phyloP scores from a whole-genome alignment of 768 basidiomycete species.

The Gautieria morchelliformis region DNA sequence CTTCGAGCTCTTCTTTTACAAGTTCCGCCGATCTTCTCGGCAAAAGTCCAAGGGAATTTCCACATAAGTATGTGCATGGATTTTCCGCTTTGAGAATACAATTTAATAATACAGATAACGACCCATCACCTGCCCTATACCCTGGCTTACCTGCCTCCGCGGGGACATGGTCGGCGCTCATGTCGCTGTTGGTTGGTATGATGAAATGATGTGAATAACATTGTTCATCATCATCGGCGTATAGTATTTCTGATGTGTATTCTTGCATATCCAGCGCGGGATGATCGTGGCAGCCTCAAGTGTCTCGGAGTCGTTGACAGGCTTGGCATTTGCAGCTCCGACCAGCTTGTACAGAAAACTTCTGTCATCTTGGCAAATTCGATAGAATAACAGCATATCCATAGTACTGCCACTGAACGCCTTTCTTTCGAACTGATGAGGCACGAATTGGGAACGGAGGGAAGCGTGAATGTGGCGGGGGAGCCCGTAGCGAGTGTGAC shows the following conservation, averaged over 20 bases:
- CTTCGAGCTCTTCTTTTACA: slow-evolving; percentile 71
- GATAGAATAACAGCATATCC: no score
- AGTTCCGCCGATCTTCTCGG: slow-evolving; percentile 63
- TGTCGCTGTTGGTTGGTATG: slow-evolving; percentile 37
- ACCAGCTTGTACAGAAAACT: neutral
- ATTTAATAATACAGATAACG: neutral
- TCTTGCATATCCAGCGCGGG: neutral
- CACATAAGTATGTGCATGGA: slow-evolving; percentile 79
- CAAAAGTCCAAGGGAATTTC: slow-evolving; percentile 86
- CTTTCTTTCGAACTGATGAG: neutral
- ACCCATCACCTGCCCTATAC: neutral
- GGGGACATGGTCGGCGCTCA: slow-evolving; percentile 30
- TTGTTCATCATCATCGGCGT: slow-evolving; percentile 28
- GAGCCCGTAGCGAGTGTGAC: neutral
- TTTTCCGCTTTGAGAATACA: slow-evolving; percentile 30
- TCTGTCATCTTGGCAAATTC: neutral
- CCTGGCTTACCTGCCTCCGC: slow-evolving; percentile 10
- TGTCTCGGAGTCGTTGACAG: neutral
- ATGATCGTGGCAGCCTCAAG: neutral
- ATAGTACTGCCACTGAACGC: neutral
- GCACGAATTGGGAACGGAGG: neutral
- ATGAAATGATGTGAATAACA: slow-evolving; percentile 14
- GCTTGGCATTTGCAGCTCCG: neutral
- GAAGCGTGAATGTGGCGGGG: neutral
- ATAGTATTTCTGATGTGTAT: slow-evolving; percentile 5